Evolutionary conservation across 768 basidiomycete species (phyloP).

Genomic region (Suillus decipiens): DNA sequence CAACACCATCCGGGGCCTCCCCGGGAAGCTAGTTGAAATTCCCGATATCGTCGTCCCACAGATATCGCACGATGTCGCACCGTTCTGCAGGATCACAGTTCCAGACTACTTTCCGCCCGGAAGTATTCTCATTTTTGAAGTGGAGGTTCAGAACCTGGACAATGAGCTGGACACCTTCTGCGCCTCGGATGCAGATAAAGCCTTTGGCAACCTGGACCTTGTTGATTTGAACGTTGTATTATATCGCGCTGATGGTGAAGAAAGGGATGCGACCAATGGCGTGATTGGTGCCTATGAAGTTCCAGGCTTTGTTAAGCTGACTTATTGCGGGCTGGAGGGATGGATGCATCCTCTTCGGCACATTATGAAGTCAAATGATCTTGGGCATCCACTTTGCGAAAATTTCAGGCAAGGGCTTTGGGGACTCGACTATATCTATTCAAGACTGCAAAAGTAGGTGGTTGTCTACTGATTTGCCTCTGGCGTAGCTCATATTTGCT

Average conservation of each 20-base stretch:
- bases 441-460: conserved; percentile 70
- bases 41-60: conserved; percentile 57
- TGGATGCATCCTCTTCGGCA: conserved; percentile 91
- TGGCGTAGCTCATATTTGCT: conserved; percentile 14
- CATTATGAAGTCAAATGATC: conserved; percentile 88
- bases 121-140: conserved; percentile 90
- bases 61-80: conserved; percentile 64
- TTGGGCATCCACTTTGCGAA: conserved; percentile 88
- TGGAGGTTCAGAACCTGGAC: conserved; percentile 76
- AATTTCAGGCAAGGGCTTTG: conserved; percentile 88
- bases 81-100: conserved; percentile 76
- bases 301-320: conserved; percentile 70
- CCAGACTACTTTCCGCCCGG: conserved; percentile 96
- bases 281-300: conserved; percentile 83
- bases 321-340: conserved; percentile 94
- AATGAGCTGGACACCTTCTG: conserved; percentile 73
- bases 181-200: conserved; percentile 65
- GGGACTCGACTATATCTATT: conserved; percentile 87
- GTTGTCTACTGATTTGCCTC: conserved; percentile 7
- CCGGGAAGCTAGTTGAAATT: conserved; percentile 67
- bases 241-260: conserved; percentile 89
- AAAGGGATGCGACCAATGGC: conserved; percentile 83
- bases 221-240: conserved; percentile 88
- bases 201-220: conserved; percentile 71
- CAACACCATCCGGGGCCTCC: conserved; percentile 67